These are phyloP conservation scores for Hyaloscypha variabilis DNA, from an alignment of 495 filamentous ascomycete species.

Conservation along the genomic window DNA sequence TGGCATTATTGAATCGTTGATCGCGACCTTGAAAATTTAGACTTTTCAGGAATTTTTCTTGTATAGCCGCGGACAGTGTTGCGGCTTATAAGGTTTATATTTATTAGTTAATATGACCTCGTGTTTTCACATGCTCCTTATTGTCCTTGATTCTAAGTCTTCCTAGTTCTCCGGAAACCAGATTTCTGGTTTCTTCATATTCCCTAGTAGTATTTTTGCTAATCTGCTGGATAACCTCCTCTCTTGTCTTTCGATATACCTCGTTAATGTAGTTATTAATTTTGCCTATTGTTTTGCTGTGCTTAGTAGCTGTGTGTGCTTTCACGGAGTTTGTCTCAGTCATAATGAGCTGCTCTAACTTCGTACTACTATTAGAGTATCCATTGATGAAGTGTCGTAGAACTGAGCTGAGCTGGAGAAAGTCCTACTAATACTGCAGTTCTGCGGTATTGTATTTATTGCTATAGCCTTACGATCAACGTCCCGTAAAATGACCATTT, in stretches of 20 bases:
- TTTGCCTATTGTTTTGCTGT: not conserved
- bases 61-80: not conserved
- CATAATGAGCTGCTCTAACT: not conserved
- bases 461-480: not conserved
- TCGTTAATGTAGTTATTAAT: not conserved
- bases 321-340: not conserved
- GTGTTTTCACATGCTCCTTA: too few species aligned
- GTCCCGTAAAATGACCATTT: not conserved
- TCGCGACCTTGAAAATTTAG: not conserved
- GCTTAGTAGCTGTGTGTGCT: not conserved
- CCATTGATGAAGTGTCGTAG: slow-evolving; percentile 4
- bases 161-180: too few species aligned
- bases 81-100: not conserved
- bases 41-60: not conserved
- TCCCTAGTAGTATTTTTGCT: too few species aligned
- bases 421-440: not conserved
- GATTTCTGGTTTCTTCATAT: too few species aligned
- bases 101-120: not conserved
- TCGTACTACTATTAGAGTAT: not conserved
- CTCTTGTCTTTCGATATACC: slow-evolving; percentile 1
- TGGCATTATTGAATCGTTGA: slow-evolving; percentile 3
- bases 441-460: slow-evolving; percentile 3
- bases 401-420: not conserved
- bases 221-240: not conserved
- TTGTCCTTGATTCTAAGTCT: too few species aligned